Evolutionary conservation across 768 basidiomycete species (phyloP), one percentile per base, ranked within the genome.

Genomic region (Auricularia sp.): DNA sequence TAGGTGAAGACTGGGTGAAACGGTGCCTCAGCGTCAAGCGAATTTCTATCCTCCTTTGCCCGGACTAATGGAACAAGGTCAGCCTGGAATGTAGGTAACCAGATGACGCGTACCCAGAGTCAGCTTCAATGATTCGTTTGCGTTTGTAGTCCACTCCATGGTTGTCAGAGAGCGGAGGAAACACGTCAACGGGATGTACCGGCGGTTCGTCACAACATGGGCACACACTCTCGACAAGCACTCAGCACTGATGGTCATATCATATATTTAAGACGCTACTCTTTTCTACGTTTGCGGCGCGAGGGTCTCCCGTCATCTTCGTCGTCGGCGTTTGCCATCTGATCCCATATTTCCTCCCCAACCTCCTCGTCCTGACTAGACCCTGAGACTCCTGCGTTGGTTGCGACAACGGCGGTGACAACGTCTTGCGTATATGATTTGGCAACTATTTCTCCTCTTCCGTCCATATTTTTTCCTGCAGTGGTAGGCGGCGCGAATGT

Each of bases 1-100:
- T 99, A 99, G 0, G 96, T 98, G 77, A 98, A 99, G 3, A 80
- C 77, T 2, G 96, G 96, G 66, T 89, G 82, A 75, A 97, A 87
- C 14, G 78, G 74, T 69, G 90, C 88, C 35, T 83, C 79, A 12
- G 82, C 80, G 66, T 74, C 77, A 16, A 88, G 79, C 2, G 72
- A 73, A 63, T 83, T 80, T 67, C 82, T 82, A 75, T 92, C 91
- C 65, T 83, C 81, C 62, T 77, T 72, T n/a, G 88, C 81, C 66
- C 90, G 85, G 11, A 89, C 93, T 93, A 69, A 33, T 62, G 61
- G 66, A 4, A 60, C 39, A 42, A 51, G 47, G 18, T 51, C 21
- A 51, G 47, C 11, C 6, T 6, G 1, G 5, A 18, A 51, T 16
- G 18, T 18, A 11, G 18, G 47, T 18, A 6, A 18, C 47, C 47